A percentile compares a stretch with the other conserved stretches of the same genome.
These are phyloP conservation scores for Marchantia polymorpha DNA, from an alignment of 225 moss, liverwort and hornwort genomes.

Conservation along the genomic window DNA sequence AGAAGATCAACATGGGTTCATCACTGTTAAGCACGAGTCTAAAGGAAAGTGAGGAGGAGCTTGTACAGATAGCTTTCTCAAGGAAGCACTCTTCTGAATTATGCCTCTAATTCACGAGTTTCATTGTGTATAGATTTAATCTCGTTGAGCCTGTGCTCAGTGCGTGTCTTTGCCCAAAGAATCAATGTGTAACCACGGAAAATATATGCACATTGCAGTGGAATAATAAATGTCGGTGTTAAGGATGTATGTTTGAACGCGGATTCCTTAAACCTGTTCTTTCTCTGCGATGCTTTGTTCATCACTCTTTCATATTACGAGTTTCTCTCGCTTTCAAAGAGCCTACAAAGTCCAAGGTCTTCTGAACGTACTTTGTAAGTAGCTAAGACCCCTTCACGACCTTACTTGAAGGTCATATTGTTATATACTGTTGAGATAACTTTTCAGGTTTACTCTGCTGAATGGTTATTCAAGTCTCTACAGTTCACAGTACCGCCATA, in stretches of 20 bases:
- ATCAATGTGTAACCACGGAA: constrained; percentile 3
- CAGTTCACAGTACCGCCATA: too few relatives aligned
- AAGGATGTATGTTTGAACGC: neutral
- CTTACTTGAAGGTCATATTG: too few relatives aligned
- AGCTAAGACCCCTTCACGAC: too few relatives aligned
- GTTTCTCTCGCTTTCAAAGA: too few relatives aligned
- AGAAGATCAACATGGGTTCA: constrained; percentile 15
- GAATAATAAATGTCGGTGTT: constrained; percentile 19
- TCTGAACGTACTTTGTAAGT: too few relatives aligned
- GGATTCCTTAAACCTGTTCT: neutral
- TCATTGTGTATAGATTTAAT: constrained; percentile 37
- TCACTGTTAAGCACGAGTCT: constrained; percentile 16
- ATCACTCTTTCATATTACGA: too few relatives aligned
- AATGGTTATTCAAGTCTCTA: too few relatives aligned
- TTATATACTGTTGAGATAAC: too few relatives aligned
- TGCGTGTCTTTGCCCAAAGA: constrained; percentile 8
- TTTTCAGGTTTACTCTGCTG: too few relatives aligned
- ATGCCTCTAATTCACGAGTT: constrained; percentile 22
- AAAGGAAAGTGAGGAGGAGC: constrained; percentile 23
- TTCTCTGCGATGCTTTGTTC: too few relatives aligned
- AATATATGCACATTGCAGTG: constrained; percentile 18
- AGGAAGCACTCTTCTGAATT: constrained; percentile 20
- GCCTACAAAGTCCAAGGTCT: too few relatives aligned
- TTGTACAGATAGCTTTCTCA: constrained; percentile 28
- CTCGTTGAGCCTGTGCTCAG: constrained; percentile 17